Evolutionary conservation across 192 early-diverging fungal genomes (phyloP).

Genomic region (Mortierella hygrophila): DNA sequence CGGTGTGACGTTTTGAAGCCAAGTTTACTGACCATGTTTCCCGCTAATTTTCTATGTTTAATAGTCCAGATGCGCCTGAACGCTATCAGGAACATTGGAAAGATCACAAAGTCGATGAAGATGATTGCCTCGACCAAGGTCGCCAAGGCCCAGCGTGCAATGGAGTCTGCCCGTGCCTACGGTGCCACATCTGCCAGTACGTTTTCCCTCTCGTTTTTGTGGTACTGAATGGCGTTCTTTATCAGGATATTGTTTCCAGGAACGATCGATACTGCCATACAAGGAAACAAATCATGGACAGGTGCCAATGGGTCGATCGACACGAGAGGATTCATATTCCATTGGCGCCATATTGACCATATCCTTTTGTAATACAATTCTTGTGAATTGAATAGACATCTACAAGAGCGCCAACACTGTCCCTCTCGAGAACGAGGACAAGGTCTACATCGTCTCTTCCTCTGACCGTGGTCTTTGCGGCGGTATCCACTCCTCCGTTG

Average conservation of each 20-base stretch:
- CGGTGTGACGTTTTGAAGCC: background rate
- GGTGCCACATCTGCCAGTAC: slow-evolving; percentile 73
- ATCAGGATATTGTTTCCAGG: slow-evolving; percentile 5
- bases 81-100: slow-evolving; percentile 98
- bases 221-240: no score
- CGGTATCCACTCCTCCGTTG: slow-evolving; percentile 96
- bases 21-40: background rate
- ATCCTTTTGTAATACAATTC: background rate
- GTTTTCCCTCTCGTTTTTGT: background rate
- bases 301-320: background rate
- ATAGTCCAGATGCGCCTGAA: slow-evolving; percentile 94
- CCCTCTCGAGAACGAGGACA: slow-evolving; percentile 70
- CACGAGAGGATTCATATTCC: background rate
- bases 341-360: background rate
- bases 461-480: slow-evolving; percentile 99
- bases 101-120: slow-evolving; percentile 99
- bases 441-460: slow-evolving; percentile 86
- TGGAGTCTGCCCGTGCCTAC: slow-evolving; percentile 89
- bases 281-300: background rate
- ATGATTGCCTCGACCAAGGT: slow-evolving; percentile 99
- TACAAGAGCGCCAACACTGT: slow-evolving; percentile 82
- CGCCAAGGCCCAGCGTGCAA: slow-evolving; percentile 86
- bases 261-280: background rate
- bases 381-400: slow-evolving; percentile 63
- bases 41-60: background rate